Evolutionary conservation across 1,284 basidiomycete species (phyloP).

Genomic region (Sanguinoderma infundibulare): DNA sequence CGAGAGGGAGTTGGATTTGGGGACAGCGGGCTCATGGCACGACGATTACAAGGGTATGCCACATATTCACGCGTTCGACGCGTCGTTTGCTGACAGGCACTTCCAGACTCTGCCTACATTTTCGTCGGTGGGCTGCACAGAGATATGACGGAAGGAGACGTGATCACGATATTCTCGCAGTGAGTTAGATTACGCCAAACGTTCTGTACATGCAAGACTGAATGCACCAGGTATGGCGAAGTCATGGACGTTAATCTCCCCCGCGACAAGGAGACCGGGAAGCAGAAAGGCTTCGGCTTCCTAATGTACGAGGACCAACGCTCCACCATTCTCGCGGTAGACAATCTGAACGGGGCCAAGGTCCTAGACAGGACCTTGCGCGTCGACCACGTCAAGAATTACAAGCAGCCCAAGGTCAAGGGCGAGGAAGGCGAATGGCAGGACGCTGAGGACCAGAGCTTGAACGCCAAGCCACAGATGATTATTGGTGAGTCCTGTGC

Average conservation of each 20-base stretch:
- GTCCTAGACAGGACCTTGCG: conserved; percentile 87
- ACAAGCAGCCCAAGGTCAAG: conserved; percentile 85
- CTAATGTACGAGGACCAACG: conserved; percentile 99
- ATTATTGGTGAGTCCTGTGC: conserved; percentile 58
- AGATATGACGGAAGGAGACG: conserved; percentile 96
- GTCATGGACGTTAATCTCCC: conserved; percentile 95
- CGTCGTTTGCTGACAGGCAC: conserved; percentile 1
- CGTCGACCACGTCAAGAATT: conserved; percentile 95
- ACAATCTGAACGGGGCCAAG: conserved; percentile 96
- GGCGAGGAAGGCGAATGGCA: conserved; percentile 88
- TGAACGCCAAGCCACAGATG: conserved; percentile 83
- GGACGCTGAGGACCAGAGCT: conserved; percentile 83
- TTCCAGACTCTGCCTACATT: conserved; percentile 90
- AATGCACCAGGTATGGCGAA: conserved; percentile 81
- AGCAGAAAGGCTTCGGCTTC: conserved; percentile 92
- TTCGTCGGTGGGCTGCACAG: conserved; percentile 87
- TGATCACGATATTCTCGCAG: conserved; percentile 98
- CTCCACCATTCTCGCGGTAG: conserved; percentile 94
- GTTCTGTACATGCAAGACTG: background rate
- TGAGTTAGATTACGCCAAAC: conserved; percentile 43
- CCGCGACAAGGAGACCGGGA: conserved; percentile 89
- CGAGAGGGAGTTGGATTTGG: conserved; percentile 88
- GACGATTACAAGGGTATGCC: conserved; percentile 87
- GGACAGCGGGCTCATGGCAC: conserved; percentile 87
- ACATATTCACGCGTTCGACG: background rate